A percentile compares a stretch with the other conserved stretches of the same genome.
Evolutionary conservation across 495 filamentous ascomycete genomes (phyloP).

Genomic region (Rhypophila decipiens): DNA sequence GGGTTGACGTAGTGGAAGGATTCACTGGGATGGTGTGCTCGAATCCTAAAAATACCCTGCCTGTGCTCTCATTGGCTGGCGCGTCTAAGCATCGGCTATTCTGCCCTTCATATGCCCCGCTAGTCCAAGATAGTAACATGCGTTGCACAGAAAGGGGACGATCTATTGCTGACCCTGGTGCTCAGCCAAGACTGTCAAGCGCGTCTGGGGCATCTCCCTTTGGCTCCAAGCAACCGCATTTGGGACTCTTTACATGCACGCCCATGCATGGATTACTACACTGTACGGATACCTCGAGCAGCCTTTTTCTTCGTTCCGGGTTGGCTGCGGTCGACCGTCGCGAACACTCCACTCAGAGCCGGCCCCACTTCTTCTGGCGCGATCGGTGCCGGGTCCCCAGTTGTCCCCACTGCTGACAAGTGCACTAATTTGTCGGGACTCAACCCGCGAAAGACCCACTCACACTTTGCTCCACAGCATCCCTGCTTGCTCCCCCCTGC

Average conservation of each 20-base stretch:
- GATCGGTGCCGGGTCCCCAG: not conserved
- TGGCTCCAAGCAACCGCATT: not conserved
- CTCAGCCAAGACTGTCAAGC: not conserved
- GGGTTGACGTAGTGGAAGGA: not conserved
- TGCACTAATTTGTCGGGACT: not conserved
- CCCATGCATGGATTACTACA: not conserved
- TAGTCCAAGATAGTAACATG: no score
- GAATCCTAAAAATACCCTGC: not conserved
- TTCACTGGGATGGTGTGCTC: not conserved
- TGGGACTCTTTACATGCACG: not conserved
- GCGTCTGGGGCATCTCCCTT: not conserved
- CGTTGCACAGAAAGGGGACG: no score
- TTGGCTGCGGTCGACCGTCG: no score
- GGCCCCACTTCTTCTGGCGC: not conserved
- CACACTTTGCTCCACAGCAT: not conserved
- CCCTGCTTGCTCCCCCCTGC: no score
- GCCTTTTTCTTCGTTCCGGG: no score
- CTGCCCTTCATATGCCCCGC: no score
- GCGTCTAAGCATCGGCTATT: conserved; percentile 1
- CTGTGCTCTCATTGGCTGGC: not conserved
- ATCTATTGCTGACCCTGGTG: not conserved
- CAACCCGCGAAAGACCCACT: not conserved
- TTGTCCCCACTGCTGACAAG: not conserved
- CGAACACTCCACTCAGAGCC: no score
- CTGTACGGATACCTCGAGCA: no score